phyloP scores from a whole-genome alignment of 2,329 filamentous ascomycete species.

The Aspergillus latus region DNA sequence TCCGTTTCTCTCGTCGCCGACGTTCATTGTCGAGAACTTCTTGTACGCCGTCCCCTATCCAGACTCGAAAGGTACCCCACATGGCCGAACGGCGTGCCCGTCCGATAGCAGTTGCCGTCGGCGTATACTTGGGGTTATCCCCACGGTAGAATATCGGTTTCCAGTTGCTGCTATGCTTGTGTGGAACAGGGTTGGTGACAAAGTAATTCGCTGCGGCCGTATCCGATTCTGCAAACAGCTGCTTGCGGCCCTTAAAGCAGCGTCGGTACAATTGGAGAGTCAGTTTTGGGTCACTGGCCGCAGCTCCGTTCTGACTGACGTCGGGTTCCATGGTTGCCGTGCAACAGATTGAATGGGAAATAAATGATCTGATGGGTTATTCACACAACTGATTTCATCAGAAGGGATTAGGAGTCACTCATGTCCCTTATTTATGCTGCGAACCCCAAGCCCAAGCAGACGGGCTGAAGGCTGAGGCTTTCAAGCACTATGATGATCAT shows the following conservation, averaged over 20 bases:
- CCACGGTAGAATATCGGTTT: conserved; percentile 13
- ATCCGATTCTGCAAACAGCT: conserved; percentile 9
- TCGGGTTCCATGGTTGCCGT: background rate
- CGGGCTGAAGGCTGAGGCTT: background rate
- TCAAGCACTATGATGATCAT: background rate
- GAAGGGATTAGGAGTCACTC: background rate
- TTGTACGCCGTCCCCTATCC: conserved; percentile 14
- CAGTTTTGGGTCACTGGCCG: background rate
- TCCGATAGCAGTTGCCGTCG: conserved; percentile 5
- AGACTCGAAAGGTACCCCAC: conserved; percentile 7
- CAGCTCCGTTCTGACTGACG: background rate
- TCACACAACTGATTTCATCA: background rate
- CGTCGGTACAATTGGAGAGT: conserved; percentile 10
- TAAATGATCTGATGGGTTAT: background rate
- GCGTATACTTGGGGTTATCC: conserved; percentile 14
- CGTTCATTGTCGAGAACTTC: conserved; percentile 11
- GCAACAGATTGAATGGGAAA: background rate
- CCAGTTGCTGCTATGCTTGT: conserved; percentile 7
- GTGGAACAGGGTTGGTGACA: conserved; percentile 9
- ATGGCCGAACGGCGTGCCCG: conserved; percentile 4
- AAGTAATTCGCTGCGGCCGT: conserved; percentile 10
- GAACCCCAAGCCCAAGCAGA: background rate
- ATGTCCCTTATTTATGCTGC: background rate
- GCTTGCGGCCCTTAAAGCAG: conserved; percentile 10
- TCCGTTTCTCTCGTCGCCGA: background rate